These are phyloP conservation scores for Stemphylium beticola DNA, from an alignment of 2,329 filamentous ascomycete species.

Conservation along the genomic window DNA sequence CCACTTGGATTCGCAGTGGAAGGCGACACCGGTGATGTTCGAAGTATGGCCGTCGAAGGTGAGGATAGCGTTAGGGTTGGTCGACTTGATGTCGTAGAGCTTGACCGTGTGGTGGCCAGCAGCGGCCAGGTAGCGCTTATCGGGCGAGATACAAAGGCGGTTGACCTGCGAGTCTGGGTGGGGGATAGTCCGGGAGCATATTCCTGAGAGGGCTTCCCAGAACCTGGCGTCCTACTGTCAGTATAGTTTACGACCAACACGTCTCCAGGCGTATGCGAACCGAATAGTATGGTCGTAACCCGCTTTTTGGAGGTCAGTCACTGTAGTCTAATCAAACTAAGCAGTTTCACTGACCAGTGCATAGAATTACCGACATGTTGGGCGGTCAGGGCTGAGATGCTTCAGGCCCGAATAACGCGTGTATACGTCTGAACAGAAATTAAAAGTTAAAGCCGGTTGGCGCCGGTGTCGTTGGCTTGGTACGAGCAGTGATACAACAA, in stretches of 20 bases:
- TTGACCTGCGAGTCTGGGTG: conserved; percentile 99
- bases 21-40: conserved; percentile 95
- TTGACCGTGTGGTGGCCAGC: conserved; percentile 86
- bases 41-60: conserved; percentile 95
- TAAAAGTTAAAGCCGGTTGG: no score
- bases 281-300: conserved; percentile 79
- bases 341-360: conserved; percentile 61
- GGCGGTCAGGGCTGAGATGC: background rate
- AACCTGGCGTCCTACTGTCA: conserved; percentile 65
- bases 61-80: conserved; percentile 91
- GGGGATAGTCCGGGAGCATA: conserved; percentile 97
- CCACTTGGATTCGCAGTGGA: conserved; percentile 99
- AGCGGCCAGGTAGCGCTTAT: conserved; percentile 92
- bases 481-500: conserved; percentile 4
- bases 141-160: conserved; percentile 95
- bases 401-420: background rate
- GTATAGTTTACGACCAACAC: background rate
- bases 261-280: conserved; percentile 52
- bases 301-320: conserved; percentile 54
- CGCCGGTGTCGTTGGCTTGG: background rate
- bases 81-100: conserved; percentile 97
- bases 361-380: conserved; percentile 70
- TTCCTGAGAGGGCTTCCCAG: conserved; percentile 97
- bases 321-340: conserved; percentile 18
- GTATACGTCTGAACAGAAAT: background rate